Percentiles rank a stretch among this genome's conserved stretches.
Evolutionary conservation across 306 rosid genomes (phyloP).

Genomic region (Hippophae gyantsensis): DNA sequence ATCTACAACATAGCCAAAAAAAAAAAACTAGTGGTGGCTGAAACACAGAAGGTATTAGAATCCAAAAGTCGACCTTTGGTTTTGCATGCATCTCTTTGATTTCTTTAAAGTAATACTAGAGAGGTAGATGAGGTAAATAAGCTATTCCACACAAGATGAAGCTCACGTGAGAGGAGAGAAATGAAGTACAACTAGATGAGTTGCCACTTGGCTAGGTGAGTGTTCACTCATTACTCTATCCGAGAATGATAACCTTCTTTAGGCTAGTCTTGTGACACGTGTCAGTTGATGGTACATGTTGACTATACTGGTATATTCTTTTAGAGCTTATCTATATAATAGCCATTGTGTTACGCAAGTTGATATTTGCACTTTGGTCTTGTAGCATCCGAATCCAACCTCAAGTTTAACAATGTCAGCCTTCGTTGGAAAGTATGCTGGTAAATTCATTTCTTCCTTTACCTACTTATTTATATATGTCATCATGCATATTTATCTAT

Average conservation of each 20-base stretch:
- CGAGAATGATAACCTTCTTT: conserved; percentile 47
- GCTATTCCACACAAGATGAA: conserved; percentile 34
- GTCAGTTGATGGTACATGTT: conserved; percentile 17
- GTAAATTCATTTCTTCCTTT: conserved; percentile 23
- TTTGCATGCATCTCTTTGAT: conserved; percentile 7
- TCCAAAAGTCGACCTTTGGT: conserved; percentile 20
- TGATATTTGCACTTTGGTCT: conserved; percentile 33
- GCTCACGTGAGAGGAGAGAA: background rate
- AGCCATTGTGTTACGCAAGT: conserved; percentile 19
- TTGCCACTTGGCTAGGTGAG: conserved; percentile 45
- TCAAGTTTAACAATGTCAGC: conserved; percentile 60
- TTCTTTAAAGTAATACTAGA: background rate
- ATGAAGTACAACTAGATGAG: conserved; percentile 8
- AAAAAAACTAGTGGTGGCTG: conserved; percentile 18
- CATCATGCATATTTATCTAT: background rate
- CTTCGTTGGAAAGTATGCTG: conserved; percentile 89
- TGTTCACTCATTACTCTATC: conserved; percentile 67
- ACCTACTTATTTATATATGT: conserved; percentile 2
- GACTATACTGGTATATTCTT: conserved; percentile 43
- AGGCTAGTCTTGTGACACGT: conserved; percentile 68
- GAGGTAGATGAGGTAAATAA: conserved; percentile 18
- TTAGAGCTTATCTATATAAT: conserved; percentile 38
- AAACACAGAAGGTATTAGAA: conserved; percentile 17
- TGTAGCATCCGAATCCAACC: conserved; percentile 16
- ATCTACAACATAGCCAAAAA: background rate